Conservation (phyloP, 169 alveolate genomes). For the Babesia caballi region DNA sequence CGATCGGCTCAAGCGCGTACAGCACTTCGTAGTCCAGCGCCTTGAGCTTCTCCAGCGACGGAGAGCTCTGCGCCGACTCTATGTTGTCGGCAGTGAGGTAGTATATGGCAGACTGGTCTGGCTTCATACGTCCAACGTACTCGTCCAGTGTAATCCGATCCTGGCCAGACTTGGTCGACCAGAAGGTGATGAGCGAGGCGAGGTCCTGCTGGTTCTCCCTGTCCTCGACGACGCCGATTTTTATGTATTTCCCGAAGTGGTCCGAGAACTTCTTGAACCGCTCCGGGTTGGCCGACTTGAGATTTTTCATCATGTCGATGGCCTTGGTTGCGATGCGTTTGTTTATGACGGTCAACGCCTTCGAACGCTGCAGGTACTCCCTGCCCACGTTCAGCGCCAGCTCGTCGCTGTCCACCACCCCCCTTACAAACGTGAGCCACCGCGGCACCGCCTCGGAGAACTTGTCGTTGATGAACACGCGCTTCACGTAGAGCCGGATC, state of each 20-base stretch:
- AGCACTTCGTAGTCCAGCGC: slow-evolving; percentile 92
- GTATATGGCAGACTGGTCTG: slow-evolving; percentile 90
- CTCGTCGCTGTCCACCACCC: slow-evolving; percentile 97
- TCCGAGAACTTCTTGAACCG: slow-evolving; percentile 90
- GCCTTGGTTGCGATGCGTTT: slow-evolving; percentile 91
- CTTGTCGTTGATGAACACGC: slow-evolving; percentile 96
- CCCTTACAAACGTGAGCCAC: slow-evolving; percentile 94
- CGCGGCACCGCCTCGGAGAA: slow-evolving; percentile 93
- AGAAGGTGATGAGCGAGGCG: slow-evolving; percentile 88
- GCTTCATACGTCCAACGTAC: slow-evolving; percentile 89
- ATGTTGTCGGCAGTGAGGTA: slow-evolving; percentile 92
- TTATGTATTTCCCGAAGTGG: slow-evolving; percentile 86
- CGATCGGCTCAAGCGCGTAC: slow-evolving; percentile 93
- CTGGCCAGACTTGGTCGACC: slow-evolving; percentile 80
- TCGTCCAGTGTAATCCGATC: slow-evolving; percentile 86
- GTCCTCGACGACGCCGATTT: slow-evolving; percentile 97
- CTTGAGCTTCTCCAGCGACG: slow-evolving; percentile 88
- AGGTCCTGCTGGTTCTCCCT: slow-evolving; percentile 91
- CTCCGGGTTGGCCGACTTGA: slow-evolving; percentile 77
- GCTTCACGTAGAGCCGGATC: slow-evolving; percentile 93
- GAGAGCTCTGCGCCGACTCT: slow-evolving; percentile 88
- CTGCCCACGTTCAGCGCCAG: slow-evolving; percentile 96
- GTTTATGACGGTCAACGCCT: slow-evolving; percentile 91
- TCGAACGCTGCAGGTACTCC: slow-evolving; percentile 92
- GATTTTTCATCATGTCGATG: slow-evolving; percentile 86